A percentile compares a stretch with the other conserved stretches of the same genome.
Conservation (phyloP, 768 basidiomycete genomes). For the Tylopilus subfusipes region DNA sequence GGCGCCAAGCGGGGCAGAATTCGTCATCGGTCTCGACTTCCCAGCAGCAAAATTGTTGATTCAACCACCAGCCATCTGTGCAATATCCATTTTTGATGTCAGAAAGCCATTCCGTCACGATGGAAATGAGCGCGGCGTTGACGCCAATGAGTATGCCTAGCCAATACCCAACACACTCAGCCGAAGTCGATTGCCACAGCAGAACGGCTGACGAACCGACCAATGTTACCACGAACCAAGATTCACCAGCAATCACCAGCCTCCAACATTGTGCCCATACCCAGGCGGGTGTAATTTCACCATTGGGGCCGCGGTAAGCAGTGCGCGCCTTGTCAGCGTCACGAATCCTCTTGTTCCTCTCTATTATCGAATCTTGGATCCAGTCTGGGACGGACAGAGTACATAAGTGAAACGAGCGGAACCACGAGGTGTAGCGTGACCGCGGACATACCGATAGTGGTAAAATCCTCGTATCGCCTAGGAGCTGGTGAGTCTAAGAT, state of each 20-base stretch:
- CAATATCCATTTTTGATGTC: constrained; percentile 99
- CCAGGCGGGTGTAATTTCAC: constrained; percentile 51
- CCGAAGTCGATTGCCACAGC: background rate
- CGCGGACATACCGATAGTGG: constrained; percentile 73
- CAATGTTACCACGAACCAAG: constrained; percentile 87
- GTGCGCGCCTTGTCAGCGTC: constrained; percentile 42
- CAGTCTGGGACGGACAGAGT: constrained; percentile 58
- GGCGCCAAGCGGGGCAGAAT: constrained; percentile 87
- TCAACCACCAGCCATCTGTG: constrained; percentile 96
- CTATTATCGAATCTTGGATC: constrained; percentile 93
- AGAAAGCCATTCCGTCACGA: constrained; percentile 94
- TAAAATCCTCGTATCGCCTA: constrained; percentile 94
- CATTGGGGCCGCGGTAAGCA: constrained; percentile 46
- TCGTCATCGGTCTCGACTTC: constrained; percentile 84
- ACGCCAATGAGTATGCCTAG: constrained; percentile 87
- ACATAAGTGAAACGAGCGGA: constrained; percentile 13
- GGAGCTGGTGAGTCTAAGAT: constrained; percentile 19
- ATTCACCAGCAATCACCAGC: constrained; percentile 69
- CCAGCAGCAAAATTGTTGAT: constrained; percentile 98
- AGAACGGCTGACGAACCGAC: constrained; percentile 64
- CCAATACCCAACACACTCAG: background rate
- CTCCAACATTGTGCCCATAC: constrained; percentile 60
- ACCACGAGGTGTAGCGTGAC: constrained; percentile 3
- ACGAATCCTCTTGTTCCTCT: constrained; percentile 74
- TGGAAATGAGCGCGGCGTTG: constrained; percentile 93